A percentile compares a stretch with the other conserved stretches of the same genome.
Evolutionary conservation across 2,329 filamentous ascomycete genomes (phyloP).

Genomic region (Cryphonectria radicalis): DNA sequence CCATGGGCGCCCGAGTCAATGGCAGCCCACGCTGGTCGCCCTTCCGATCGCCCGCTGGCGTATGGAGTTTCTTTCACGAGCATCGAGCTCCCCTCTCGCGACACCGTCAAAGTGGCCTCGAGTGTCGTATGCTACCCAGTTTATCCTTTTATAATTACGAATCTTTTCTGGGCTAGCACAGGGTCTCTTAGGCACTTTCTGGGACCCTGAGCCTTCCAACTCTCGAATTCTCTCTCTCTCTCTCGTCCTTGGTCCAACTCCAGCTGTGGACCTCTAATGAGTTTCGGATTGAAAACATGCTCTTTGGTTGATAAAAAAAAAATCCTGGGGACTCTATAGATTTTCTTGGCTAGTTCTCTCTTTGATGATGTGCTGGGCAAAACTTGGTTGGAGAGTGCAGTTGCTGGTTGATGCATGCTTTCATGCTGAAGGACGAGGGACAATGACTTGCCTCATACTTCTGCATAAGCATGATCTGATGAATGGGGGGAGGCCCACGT

Average conservation of each 20-base stretch:
- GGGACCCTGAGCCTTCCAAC: background rate
- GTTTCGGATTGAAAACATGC: background rate
- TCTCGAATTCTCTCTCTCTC: background rate
- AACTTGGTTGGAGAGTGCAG: background rate
- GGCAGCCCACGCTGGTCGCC: slow-evolving; percentile 6
- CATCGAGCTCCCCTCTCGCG: background rate
- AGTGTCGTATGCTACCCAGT: slow-evolving; percentile 2
- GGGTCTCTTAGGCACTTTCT: background rate
- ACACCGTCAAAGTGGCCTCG: background rate
- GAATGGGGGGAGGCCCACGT: background rate
- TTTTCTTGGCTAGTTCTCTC: slow-evolving; percentile 15
- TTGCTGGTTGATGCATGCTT: slow-evolving; percentile 4
- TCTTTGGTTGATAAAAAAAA: slow-evolving; percentile 18
- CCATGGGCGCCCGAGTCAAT: background rate
- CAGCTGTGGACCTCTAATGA: background rate
- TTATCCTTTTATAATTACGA: background rate
- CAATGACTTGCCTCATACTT: slow-evolving; percentile 14
- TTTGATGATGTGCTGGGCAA: background rate
- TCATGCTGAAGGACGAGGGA: slow-evolving; percentile 2
- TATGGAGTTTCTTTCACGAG: background rate
- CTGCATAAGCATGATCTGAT: slow-evolving; percentile 20
- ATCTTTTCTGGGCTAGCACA: background rate
- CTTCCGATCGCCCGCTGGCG: background rate
- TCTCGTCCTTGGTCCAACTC: background rate
- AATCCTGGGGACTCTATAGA: slow-evolving; percentile 16